Percentiles rank a stretch among this genome's conserved stretches.
Evolutionary conservation across 768 basidiomycete species (phyloP).

Genomic region (Psilocybe tampanensis): DNA sequence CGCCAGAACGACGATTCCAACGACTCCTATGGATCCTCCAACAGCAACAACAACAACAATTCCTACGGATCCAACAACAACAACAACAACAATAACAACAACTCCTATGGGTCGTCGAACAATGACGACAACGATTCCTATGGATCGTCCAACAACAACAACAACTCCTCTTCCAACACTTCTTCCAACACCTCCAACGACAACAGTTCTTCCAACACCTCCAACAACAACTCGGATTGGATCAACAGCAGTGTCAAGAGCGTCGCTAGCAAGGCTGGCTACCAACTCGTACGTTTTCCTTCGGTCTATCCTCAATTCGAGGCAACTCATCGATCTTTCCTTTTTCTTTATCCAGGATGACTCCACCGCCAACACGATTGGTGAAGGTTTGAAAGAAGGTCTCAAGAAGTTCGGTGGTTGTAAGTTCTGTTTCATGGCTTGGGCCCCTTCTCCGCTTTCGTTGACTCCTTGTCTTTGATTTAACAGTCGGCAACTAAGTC

Average conservation of each 20-base stretch:
- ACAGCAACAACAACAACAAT: conserved; percentile 23
- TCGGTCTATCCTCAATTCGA: not conserved
- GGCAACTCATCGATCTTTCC: not conserved
- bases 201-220: conserved; percentile 19
- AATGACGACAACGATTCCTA: conserved; percentile 12
- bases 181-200: conserved; percentile 2
- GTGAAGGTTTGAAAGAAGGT: conserved; percentile 35
- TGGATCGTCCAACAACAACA: conserved; percentile 12
- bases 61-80: conserved; percentile 21
- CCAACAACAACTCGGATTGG: conserved; percentile 11
- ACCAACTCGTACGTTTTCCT: conserved; percentile 41
- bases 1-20: conserved; percentile 19
- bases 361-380: conserved; percentile 38
- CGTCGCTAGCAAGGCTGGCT: conserved; percentile 43
- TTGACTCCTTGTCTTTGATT: not conserved
- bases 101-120: not conserved
- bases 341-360: conserved; percentile 36
- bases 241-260: conserved; percentile 41
- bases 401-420: conserved; percentile 39
- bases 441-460: not conserved
- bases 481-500: conserved; percentile 11
- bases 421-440: conserved; percentile 7
- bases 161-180: conserved; percentile 9
- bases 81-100: conserved; percentile 13
- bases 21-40: conserved; percentile 20